phyloP scores from a whole-genome alignment of 805 yeast species.

The Lachancea lanzarotensis region DNA sequence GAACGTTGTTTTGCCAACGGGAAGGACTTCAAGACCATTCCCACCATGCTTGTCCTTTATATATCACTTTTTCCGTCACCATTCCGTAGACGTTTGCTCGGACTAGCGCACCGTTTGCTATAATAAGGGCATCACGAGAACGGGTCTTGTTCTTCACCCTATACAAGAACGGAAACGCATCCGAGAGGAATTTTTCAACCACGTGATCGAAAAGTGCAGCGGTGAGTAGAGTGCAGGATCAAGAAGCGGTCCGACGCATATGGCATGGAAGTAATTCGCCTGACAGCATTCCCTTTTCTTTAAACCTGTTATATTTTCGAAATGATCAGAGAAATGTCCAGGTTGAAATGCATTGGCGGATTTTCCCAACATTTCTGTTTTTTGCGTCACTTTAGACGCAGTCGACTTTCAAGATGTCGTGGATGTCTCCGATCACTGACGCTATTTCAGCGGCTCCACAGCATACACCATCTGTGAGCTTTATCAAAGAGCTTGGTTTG shows the following conservation, averaged over 20 bases:
- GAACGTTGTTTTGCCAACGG: background rate
- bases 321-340: no score
- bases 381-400: constrained; percentile 1
- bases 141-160: background rate
- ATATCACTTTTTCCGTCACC: background rate
- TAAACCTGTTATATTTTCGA: no score
- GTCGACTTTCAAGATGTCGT: constrained; percentile 16
- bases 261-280: no score
- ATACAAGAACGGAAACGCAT: no score
- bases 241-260: no score
- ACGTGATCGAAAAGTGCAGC: background rate
- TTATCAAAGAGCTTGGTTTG: constrained; percentile 15
- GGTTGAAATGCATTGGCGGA: background rate
- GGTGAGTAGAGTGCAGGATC: background rate
- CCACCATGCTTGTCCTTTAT: background rate
- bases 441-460: constrained; percentile 29
- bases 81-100: background rate
- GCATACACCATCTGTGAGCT: constrained; percentile 26
- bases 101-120: constrained; percentile 2
- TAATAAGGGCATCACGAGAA: background rate
- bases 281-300: no score
- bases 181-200: no score
- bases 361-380: no score
- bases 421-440: constrained; percentile 23
- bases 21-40: background rate